Percentiles rank a stretch among this genome's conserved stretches.
These are phyloP conservation scores for Vigna hirtella DNA, from an alignment of 306 rosid genomes.

Conservation along the genomic window DNA sequence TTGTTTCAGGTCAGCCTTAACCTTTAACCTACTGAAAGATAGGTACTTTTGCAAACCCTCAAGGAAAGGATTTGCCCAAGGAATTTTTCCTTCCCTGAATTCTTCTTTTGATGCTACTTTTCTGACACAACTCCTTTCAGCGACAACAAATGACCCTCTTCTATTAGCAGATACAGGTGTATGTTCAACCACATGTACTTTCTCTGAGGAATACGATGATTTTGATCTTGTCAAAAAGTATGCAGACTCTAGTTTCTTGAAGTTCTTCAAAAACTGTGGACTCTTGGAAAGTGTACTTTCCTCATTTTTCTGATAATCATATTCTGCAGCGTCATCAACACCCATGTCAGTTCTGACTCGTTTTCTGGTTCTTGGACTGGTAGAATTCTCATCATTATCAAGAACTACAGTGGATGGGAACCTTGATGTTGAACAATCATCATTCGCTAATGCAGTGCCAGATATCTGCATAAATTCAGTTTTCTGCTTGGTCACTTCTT, in stretches of 20 bases:
- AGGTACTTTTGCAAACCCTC: constrained; percentile 87
- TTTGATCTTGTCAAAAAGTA: constrained; percentile 72
- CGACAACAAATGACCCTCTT: constrained; percentile 64
- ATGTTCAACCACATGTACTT: constrained; percentile 43
- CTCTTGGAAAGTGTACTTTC: constrained; percentile 55
- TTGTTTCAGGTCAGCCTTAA: constrained; percentile 94
- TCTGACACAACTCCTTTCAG: constrained; percentile 62
- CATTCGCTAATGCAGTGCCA: constrained; percentile 51
- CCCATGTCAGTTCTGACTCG: constrained; percentile 57
- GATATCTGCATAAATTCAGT: constrained; percentile 51
- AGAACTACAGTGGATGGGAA: constrained; percentile 53
- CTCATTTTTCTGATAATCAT: constrained; percentile 48
- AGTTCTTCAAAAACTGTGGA: constrained; percentile 75
- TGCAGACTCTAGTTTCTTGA: constrained; percentile 78
- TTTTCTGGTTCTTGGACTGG: constrained; percentile 62
- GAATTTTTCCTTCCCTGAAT: constrained; percentile 56
- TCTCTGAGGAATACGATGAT: constrained; percentile 32
- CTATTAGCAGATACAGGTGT: constrained; percentile 68
- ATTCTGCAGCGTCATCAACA: constrained; percentile 50
- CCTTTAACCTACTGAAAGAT: constrained; percentile 68
- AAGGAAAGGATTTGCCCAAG: constrained; percentile 82
- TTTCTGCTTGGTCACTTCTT: constrained; percentile 70
- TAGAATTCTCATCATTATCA: constrained; percentile 58
- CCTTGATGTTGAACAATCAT: constrained; percentile 56
- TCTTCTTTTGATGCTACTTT: constrained; percentile 63